phyloP scores from a whole-genome alignment of 2,329 filamentous ascomycete species.

The Cladorrhinum sp. region DNA sequence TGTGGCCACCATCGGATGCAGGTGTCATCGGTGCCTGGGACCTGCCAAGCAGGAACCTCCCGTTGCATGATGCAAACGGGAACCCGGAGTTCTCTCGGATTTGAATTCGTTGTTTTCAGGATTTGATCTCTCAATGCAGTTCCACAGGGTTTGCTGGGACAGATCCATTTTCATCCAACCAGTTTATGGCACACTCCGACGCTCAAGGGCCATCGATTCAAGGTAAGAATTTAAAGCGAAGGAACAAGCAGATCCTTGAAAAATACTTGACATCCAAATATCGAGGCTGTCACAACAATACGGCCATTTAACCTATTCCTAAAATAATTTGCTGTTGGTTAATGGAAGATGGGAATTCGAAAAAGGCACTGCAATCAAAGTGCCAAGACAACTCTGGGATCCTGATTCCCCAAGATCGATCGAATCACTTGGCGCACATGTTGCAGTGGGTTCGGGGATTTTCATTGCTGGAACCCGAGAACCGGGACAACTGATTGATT shows the following conservation, averaged over 20 bases:
- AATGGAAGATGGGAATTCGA: neutral
- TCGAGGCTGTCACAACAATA: too few relatives aligned
- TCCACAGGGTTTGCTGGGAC: too few relatives aligned
- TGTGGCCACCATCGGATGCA: neutral
- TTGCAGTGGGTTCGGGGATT: neutral
- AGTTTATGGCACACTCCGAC: too few relatives aligned
- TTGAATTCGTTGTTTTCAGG: neutral
- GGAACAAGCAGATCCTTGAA: too few relatives aligned
- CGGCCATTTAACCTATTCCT: too few relatives aligned
- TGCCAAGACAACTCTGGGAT: neutral
- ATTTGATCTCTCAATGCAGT: too few relatives aligned
- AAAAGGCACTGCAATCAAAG: neutral
- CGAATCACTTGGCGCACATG: neutral
- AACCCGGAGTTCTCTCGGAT: too few relatives aligned
- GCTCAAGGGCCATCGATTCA: too few relatives aligned
- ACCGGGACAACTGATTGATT: neutral
- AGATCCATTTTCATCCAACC: too few relatives aligned
- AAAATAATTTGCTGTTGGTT: too few relatives aligned
- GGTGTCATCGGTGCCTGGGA: slow-evolving; percentile 4
- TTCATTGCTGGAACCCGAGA: neutral
- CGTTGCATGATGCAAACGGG: neutral
- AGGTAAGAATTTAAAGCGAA: too few relatives aligned
- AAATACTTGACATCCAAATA: too few relatives aligned
- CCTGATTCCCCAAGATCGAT: neutral
- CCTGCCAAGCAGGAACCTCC: slow-evolving; percentile 2